Evolutionary conservation across 2,329 filamentous ascomycete species (phyloP).

Genomic region (Alternaria postmessia): DNA sequence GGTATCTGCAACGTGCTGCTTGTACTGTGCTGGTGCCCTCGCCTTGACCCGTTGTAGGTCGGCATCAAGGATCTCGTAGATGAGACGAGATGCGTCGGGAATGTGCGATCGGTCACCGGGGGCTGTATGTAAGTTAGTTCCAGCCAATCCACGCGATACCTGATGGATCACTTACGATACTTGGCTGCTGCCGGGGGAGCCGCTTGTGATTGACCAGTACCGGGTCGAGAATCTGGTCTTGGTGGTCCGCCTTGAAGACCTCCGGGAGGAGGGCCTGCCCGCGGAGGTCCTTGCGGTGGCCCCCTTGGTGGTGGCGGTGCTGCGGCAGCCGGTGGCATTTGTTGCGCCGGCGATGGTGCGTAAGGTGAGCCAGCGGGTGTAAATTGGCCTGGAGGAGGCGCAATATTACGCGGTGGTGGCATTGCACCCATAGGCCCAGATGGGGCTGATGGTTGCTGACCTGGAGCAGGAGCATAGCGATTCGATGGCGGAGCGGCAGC

Average conservation of each 20-base stretch:
- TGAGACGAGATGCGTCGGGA: conserved; percentile 73
- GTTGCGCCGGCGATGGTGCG: conserved; percentile 41
- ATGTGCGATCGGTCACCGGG: conserved; percentile 91
- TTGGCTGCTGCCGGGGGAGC: conserved; percentile 65
- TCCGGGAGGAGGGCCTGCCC: conserved; percentile 51
- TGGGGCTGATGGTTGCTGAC: conserved; percentile 59
- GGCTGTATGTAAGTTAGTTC: conserved; percentile 48
- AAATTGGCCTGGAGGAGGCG: conserved; percentile 53
- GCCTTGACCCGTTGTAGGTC: conserved; percentile 91
- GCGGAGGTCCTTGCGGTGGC: conserved; percentile 52
- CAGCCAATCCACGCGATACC: conserved; percentile 10
- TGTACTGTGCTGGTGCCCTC: conserved; percentile 85
- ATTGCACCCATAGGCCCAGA: conserved; percentile 44
- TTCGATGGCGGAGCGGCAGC: conserved; percentile 67
- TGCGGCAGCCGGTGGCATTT: conserved; percentile 50
- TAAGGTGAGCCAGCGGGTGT: conserved; percentile 35
- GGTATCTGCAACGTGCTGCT: conserved; percentile 88
- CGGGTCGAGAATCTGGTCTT: conserved; percentile 52
- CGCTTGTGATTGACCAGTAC: conserved; percentile 60
- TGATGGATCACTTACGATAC: conserved; percentile 67
- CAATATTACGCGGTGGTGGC: conserved; percentile 54
- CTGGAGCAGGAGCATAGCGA: conserved; percentile 72
- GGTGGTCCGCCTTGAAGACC: conserved; percentile 47
- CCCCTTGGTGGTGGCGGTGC: conserved; percentile 56
- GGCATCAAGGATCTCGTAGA: conserved; percentile 80